phyloP scores from a whole-genome alignment of 2,329 filamentous ascomycete genomes.

The Plenodomus biglobosus region DNA sequence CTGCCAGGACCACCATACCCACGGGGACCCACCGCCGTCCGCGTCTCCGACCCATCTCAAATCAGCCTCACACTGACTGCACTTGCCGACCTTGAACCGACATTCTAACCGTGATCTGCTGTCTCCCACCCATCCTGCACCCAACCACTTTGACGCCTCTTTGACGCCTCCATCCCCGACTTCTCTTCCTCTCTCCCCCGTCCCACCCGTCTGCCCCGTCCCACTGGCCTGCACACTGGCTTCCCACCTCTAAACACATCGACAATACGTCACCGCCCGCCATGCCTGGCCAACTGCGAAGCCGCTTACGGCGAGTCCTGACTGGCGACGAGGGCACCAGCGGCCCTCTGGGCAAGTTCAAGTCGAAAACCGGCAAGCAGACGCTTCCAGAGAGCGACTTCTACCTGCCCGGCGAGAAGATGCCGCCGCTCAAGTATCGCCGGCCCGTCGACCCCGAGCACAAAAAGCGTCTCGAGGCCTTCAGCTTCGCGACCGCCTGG shows the following conservation, averaged over 20 bases:
- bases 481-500: slow-evolving; percentile 52
- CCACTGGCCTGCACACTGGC: neutral
- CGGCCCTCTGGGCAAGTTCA: slow-evolving; percentile 26
- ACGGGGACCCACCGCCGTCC: neutral
- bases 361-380: slow-evolving; percentile 32
- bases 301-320: slow-evolving; percentile 50
- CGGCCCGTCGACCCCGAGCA: slow-evolving; percentile 53
- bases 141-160: neutral
- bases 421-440: slow-evolving; percentile 55
- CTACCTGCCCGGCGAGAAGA: slow-evolving; percentile 55
- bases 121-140: neutral
- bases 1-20: neutral
- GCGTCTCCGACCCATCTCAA: neutral
- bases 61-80: neutral
- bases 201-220: neutral
- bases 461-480: slow-evolving; percentile 53
- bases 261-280: slow-evolving; percentile 11
- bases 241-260: slow-evolving; percentile 1
- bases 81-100: neutral
- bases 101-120: neutral
- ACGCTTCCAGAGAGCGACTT: slow-evolving; percentile 48
- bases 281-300: slow-evolving; percentile 50
- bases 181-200: neutral
- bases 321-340: slow-evolving; percentile 34
- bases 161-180: neutral